A percentile compares a stretch with the other conserved stretches of the same genome.
Conservation (phyloP, 2,329 filamentous ascomycete species). For the Fusarium keratoplasticum region DNA sequence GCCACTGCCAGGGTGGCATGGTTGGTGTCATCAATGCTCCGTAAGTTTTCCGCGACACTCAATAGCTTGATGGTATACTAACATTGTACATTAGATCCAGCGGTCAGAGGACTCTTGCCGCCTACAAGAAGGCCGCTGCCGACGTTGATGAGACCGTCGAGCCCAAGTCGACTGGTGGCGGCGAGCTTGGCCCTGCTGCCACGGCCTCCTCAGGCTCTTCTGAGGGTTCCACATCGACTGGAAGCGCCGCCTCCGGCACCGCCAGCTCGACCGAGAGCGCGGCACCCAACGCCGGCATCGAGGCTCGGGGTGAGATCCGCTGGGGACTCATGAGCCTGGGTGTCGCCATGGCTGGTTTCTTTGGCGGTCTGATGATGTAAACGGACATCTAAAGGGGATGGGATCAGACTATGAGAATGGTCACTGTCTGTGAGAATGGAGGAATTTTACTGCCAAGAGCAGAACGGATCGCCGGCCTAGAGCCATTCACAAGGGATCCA, state of each 20-base stretch:
- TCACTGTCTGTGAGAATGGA: neutral
- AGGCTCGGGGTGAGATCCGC: conserved; percentile 37
- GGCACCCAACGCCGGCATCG: conserved; percentile 31
- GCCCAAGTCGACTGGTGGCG: conserved; percentile 36
- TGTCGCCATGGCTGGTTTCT: conserved; percentile 34
- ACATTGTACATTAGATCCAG: conserved; percentile 15
- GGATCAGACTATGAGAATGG: neutral
- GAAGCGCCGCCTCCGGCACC: neutral
- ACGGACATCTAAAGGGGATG: neutral
- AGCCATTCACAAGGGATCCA: neutral
- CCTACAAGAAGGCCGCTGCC: conserved; percentile 28
- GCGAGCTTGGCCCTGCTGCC: conserved; percentile 28
- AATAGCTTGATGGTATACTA: neutral
- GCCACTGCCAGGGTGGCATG: conserved; percentile 72
- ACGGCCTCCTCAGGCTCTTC: conserved; percentile 8
- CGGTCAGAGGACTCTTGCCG: conserved; percentile 27
- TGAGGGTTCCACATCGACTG: neutral
- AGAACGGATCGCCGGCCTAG: conserved; percentile 5
- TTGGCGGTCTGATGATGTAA: conserved; percentile 40
- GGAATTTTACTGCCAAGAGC: conserved; percentile 4
- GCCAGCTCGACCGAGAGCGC: conserved; percentile 24
- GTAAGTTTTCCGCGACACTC: conserved; percentile 25
- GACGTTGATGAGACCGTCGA: conserved; percentile 26
- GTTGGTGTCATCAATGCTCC: conserved; percentile 58
- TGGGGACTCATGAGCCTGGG: conserved; percentile 41